A percentile compares a stretch with the other conserved stretches of the same genome.
These are phyloP conservation scores for Paraphoma chrysanthemicola DNA, from an alignment of 2,329 filamentous ascomycete genomes.

Conservation along the genomic window DNA sequence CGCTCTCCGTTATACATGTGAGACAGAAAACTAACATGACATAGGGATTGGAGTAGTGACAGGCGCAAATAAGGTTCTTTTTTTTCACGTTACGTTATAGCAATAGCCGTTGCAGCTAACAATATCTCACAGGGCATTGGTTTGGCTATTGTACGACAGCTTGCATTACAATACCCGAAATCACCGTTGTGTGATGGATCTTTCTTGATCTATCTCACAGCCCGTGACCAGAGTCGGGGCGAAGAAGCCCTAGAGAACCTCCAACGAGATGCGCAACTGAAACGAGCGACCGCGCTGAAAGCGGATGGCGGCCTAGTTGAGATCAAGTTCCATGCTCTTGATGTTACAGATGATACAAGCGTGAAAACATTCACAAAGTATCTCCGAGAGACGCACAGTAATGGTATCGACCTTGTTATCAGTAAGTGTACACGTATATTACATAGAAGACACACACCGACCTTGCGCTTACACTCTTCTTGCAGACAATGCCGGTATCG, in stretches of 20 bases:
- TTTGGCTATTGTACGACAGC: conserved; percentile 59
- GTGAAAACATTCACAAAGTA: conserved; percentile 52
- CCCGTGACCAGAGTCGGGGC: conserved; percentile 57
- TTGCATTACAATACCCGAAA: conserved; percentile 61
- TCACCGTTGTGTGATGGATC: conserved; percentile 56
- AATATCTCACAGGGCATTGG: conserved; percentile 49
- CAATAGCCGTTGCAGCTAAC: neutral
- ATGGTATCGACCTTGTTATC: conserved; percentile 61
- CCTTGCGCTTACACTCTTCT: too few species aligned
- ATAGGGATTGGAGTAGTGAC: conserved; percentile 59
- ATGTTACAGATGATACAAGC: conserved; percentile 56
- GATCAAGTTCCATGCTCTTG: conserved; percentile 56
- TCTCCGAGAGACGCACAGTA: conserved; percentile 53
- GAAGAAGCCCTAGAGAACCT: conserved; percentile 56
- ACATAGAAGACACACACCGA: too few species aligned
- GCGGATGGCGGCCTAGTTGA: conserved; percentile 48
- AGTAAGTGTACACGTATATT: conserved; percentile 38
- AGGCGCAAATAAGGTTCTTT: conserved; percentile 59
- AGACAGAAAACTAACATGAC: too few species aligned
- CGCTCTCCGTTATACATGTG: too few species aligned
- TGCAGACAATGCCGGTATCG: conserved; percentile 56
- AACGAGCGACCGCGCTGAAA: conserved; percentile 55
- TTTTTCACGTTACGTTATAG: neutral
- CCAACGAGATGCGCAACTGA: conserved; percentile 53
- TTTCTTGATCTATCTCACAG: conserved; percentile 62